phyloP scores from a whole-genome alignment of 179 eudicot genomes.

The Corrigiola litoralis region DNA sequence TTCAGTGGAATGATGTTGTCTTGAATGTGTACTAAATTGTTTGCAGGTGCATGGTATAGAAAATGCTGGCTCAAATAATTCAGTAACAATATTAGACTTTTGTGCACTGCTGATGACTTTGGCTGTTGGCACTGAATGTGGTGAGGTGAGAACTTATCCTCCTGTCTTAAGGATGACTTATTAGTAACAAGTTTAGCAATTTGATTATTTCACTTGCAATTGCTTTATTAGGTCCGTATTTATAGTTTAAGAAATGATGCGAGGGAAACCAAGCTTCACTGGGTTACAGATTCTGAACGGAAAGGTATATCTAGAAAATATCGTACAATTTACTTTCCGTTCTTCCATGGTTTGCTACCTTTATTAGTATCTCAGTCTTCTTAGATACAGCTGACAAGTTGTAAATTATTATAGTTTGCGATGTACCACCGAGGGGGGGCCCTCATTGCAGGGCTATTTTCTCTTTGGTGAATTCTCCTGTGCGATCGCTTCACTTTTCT shows the following conservation, averaged over 20 bases:
- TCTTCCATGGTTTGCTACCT: not conserved
- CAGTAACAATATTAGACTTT: conserved; percentile 52
- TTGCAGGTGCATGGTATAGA: conserved; percentile 50
- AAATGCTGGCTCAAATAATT: conserved; percentile 37
- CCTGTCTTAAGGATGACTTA: not conserved
- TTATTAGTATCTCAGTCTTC: not conserved
- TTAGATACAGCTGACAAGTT: conserved; percentile 5
- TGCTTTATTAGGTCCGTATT: conserved; percentile 45
- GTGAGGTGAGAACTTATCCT: conserved; percentile 47
- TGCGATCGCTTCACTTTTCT: conserved; percentile 52
- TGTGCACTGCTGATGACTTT: conserved; percentile 47
- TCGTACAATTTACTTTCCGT: not conserved
- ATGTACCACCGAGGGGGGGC: conserved; percentile 39
- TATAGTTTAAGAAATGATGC: conserved; percentile 41
- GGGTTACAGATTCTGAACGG: conserved; percentile 40
- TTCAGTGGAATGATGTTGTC: not conserved
- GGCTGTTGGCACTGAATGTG: conserved; percentile 71
- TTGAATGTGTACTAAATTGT: conserved; percentile 16
- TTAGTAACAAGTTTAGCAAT: conserved; percentile 5
- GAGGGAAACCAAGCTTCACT: conserved; percentile 37
- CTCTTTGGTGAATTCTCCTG: conserved; percentile 42
- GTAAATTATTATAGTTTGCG: conserved; percentile 39
- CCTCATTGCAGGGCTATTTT: conserved; percentile 56
- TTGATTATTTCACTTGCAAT: conserved; percentile 16
- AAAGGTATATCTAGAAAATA: conserved; percentile 37